Conservation (phyloP, 352 stramenopile genomes). For the Globisporangium acanthophoron region DNA sequence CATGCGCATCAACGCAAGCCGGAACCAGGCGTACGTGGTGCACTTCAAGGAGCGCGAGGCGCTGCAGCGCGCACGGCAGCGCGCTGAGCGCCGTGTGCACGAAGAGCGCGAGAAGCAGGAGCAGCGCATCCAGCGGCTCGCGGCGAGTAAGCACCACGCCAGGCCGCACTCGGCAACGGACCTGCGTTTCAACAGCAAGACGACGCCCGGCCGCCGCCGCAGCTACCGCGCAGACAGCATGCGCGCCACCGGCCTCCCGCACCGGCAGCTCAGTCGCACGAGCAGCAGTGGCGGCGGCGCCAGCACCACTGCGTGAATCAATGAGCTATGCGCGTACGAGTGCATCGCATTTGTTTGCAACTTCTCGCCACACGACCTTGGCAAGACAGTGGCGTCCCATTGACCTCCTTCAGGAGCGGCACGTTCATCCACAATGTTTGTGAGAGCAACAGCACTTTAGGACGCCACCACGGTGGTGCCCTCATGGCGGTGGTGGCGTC, state of each 20-base stretch:
- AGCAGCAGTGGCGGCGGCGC: slow-evolving; percentile 15
- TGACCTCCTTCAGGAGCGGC: too few relatives aligned
- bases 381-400: too few relatives aligned
- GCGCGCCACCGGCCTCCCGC: slow-evolving; percentile 20
- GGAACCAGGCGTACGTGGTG: slow-evolving; percentile 60
- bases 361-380: too few relatives aligned
- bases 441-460: too few relatives aligned
- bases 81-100: slow-evolving; percentile 59
- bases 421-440: too few relatives aligned
- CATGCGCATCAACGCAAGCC: slow-evolving; percentile 74
- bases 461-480: too few relatives aligned
- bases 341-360: background rate
- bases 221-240: slow-evolving; percentile 51
- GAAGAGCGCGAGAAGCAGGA: slow-evolving; percentile 65
- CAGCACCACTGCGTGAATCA: slow-evolving; percentile 12
- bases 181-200: slow-evolving; percentile 39
- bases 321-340: background rate
- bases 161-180: slow-evolving; percentile 12
- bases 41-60: slow-evolving; percentile 62
- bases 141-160: slow-evolving; percentile 22
- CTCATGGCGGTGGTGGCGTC: too few relatives aligned
- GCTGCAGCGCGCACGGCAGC: slow-evolving; percentile 39
- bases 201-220: slow-evolving; percentile 32
- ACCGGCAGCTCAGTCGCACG: slow-evolving; percentile 23
- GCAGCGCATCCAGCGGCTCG: slow-evolving; percentile 46